Evolutionary conservation across 148 eudicot species (phyloP).

Genomic region (Persicaria tinctoria): DNA sequence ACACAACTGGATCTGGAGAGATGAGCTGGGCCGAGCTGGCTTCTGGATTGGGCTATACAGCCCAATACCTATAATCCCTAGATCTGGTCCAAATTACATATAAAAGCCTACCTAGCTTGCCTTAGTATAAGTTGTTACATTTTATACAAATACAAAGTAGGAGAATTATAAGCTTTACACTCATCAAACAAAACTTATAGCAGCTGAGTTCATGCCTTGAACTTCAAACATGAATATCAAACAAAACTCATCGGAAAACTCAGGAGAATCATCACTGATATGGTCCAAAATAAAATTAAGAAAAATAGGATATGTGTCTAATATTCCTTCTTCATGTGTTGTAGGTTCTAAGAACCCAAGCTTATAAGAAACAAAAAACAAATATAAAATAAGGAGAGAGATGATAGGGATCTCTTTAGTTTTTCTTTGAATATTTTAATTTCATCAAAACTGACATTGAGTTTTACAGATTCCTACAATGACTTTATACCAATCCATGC

Average conservation of each 20-base stretch:
- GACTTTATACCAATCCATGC: constrained; percentile 96
- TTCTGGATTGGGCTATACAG: too few relatives aligned
- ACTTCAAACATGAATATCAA: not conserved
- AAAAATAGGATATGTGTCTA: constrained; percentile 85
- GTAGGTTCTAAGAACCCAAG: constrained; percentile 89
- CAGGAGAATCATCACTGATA: constrained; percentile 90
- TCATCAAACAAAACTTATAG: not conserved
- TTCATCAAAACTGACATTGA: constrained; percentile 17
- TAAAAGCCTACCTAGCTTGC: too few relatives aligned
- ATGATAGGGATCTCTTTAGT: constrained; percentile 3
- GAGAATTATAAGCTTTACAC: too few relatives aligned
- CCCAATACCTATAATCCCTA: too few relatives aligned
- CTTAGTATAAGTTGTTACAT: too few relatives aligned
- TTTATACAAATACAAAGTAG: too few relatives aligned
- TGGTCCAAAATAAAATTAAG: constrained; percentile 88
- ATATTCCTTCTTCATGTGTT: constrained; percentile 94
- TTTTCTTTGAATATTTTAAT: not conserved
- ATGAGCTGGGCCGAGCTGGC: too few relatives aligned
- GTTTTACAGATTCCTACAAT: constrained; percentile 52
- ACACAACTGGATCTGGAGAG: too few relatives aligned
- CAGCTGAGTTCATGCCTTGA: not conserved
- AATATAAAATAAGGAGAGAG: not conserved
- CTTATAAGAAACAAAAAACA: constrained; percentile 37
- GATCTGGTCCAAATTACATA: too few relatives aligned
- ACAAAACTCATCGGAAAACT: constrained; percentile 59